Evolutionary conservation across 2,329 filamentous ascomycete species (phyloP).

Genomic region (Monilinia fructigena): DNA sequence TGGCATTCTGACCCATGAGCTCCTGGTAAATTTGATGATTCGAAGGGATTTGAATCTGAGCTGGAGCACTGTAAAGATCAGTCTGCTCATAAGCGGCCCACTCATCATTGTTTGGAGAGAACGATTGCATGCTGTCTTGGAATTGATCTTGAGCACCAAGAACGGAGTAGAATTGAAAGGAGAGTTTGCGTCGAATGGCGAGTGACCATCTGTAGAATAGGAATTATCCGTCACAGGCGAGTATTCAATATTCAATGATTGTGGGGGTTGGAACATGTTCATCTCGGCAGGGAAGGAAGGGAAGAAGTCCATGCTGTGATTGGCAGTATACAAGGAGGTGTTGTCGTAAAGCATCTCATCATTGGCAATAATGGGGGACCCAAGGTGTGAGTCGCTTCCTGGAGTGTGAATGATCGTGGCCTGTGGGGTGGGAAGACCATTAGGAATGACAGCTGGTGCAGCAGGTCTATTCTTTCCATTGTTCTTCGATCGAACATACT

Average conservation of each 20-base stretch:
- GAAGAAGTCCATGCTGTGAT: conserved; percentile 21
- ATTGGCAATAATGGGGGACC: conserved; percentile 36
- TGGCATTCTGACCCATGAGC: conserved; percentile 27
- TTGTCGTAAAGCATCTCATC: conserved; percentile 30
- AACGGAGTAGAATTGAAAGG: conserved; percentile 17
- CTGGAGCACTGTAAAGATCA: conserved; percentile 59
- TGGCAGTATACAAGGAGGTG: conserved; percentile 30
- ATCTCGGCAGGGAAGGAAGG: conserved; percentile 27
- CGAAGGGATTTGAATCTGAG: conserved; percentile 54
- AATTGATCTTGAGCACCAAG: conserved; percentile 48
- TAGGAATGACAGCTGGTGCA: conserved; percentile 43
- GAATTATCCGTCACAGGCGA: conserved; percentile 37
- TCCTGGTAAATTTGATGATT: conserved; percentile 44
- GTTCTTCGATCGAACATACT: conserved; percentile 89
- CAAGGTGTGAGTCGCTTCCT: conserved; percentile 46
- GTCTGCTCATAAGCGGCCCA: conserved; percentile 59
- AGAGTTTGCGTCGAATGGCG: conserved; percentile 44
- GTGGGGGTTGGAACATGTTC: conserved; percentile 32
- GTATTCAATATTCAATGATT: conserved; percentile 34
- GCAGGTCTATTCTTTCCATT: conserved; percentile 62
- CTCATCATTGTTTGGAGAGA: conserved; percentile 44
- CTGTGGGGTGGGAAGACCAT: conserved; percentile 57
- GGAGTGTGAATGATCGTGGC: conserved; percentile 58
- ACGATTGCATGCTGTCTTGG: conserved; percentile 59
- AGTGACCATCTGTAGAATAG: conserved; percentile 34